These are phyloP conservation scores for Calcarisporium arbuscula DNA, from an alignment of 2,329 filamentous ascomycete species.

Conservation along the genomic window DNA sequence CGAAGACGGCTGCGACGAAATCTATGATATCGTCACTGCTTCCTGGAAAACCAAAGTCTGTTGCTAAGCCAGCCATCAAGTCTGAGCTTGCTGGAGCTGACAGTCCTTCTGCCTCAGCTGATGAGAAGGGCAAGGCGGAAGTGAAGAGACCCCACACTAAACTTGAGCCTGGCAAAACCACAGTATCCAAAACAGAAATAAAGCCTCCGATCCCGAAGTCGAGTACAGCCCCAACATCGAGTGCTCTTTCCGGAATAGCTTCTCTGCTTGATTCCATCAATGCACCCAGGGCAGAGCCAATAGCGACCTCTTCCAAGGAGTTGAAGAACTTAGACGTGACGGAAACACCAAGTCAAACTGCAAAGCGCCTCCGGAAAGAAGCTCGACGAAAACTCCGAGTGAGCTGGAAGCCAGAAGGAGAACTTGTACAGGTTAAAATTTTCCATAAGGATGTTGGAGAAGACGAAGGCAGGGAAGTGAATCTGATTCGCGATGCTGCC, in stretches of 20 bases:
- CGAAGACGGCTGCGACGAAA: constrained; percentile 25
- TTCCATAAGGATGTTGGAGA: constrained; percentile 70
- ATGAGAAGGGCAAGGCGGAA: constrained; percentile 26
- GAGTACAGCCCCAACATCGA: constrained; percentile 22
- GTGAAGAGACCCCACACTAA: constrained; percentile 15
- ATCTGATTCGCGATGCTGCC: constrained; percentile 64
- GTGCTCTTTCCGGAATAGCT: constrained; percentile 43
- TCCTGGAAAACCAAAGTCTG: constrained; percentile 41
- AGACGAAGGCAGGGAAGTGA: constrained; percentile 59
- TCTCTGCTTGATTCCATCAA: constrained; percentile 47
- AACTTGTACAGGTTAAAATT: constrained; percentile 59
- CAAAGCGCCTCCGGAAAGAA: constrained; percentile 66
- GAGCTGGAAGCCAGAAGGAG: constrained; percentile 60
- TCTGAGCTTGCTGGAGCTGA: constrained; percentile 21
- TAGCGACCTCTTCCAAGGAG: constrained; percentile 46
- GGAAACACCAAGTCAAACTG: constrained; percentile 63
- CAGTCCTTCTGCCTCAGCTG: constrained; percentile 16
- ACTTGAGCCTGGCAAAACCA: constrained; percentile 13
- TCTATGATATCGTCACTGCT: constrained; percentile 29
- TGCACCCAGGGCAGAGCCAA: constrained; percentile 31
- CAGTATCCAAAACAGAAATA: constrained; percentile 20
- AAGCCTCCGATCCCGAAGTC: constrained; percentile 23
- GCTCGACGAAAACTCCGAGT: constrained; percentile 64
- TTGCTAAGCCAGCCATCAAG: constrained; percentile 36
- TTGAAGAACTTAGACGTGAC: constrained; percentile 38